Percentiles rank a stretch among this genome's conserved stretches.
Evolutionary conservation across 805 yeast species (phyloP).

Genomic region (Barnettozyma siamensis): DNA sequence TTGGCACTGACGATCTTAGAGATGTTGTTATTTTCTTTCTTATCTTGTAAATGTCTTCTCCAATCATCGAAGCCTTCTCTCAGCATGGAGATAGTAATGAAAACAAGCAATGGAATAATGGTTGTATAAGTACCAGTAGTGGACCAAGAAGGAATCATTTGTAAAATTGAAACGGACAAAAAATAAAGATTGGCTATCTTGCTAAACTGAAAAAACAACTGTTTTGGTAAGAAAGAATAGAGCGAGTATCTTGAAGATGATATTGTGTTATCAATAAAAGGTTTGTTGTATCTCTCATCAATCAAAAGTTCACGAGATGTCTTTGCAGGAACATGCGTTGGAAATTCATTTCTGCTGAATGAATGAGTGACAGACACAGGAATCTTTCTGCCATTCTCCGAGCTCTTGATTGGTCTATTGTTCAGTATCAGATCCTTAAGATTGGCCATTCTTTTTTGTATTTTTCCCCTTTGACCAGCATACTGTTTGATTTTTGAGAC

Average conservation of each 20-base stretch:
- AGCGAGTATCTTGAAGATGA: constrained; percentile 84
- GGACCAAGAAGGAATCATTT: constrained; percentile 95
- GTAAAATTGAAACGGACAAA: constrained; percentile 83
- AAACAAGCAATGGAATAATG: constrained; percentile 79
- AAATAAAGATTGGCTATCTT: constrained; percentile 90
- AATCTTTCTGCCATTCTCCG: constrained; percentile 69
- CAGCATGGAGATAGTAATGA: constrained; percentile 81
- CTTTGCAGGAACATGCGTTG: constrained; percentile 19
- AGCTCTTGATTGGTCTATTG: constrained; percentile 40
- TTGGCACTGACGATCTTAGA: constrained; percentile 36
- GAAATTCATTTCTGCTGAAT: constrained; percentile 26
- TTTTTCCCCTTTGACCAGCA: constrained; percentile 22
- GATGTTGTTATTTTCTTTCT: constrained; percentile 66
- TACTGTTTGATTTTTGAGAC: constrained; percentile 10
- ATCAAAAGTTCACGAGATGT: constrained; percentile 34
- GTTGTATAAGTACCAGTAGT: constrained; percentile 96
- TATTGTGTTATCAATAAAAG: constrained; percentile 62
- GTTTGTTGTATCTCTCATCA: constrained; percentile 64
- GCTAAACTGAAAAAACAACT: constrained; percentile 84
- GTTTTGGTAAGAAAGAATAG: constrained; percentile 81
- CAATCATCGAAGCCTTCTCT: constrained; percentile 94
- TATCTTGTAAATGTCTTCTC: constrained; percentile 79
- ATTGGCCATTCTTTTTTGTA: constrained; percentile 13
- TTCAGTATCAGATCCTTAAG: constrained; percentile 40
- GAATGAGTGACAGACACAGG: constrained; percentile 51